Evolutionary conservation across 164 flowering plant genomes (phyloP), one percentile per base, ranked within the genome.

Genomic region (Chloranthus sessilifolius): DNA sequence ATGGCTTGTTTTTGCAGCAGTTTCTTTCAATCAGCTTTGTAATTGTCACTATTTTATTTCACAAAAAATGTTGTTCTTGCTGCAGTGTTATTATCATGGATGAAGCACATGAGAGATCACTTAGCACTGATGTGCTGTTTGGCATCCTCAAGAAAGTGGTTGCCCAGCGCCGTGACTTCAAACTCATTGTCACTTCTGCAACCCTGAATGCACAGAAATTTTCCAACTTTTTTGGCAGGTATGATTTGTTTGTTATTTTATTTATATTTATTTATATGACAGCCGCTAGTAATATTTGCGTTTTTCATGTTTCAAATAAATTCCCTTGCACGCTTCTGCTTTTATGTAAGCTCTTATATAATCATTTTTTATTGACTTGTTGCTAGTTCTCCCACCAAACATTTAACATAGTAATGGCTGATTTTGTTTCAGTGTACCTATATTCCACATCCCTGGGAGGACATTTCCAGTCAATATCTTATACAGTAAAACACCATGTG

Each of bases 181-280:
- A 87, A 74, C 95, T 94, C 28, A 94, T 94, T 56, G 99, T 94
- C 56, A 94, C 99, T 23, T 94, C 99, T 53, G 99, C 99, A 14
- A 94, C 99, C 26, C 73, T 94, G 14, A 89, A 94, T 69, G 99
- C 97, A 4, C 69, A 94, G 60, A 94, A 94, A 59, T 94, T 94
- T 55, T 94, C 99, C 6, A 63, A 78, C 53, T 94, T 94, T 58
- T 94, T 94, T 74, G 99, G 99, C 50, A 83, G 96, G 98, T 83
- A 74, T 59, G 38, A 25, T 30, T 17, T 17, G 19, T 37, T 14
- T 12, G n/a, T n/a, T n/a, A n/a, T n/a, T n/a, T n/a, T n/a, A n/a
- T n/a, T n/a, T n/a, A n/a, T n/a, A n/a, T n/a, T n/a, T n/a, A n/a
- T n/a, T n/a, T n/a, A n/a, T n/a, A n/a, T n/a, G n/a, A n/a, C n/a